Conservation (phyloP, 2,329 filamentous ascomycete genomes). For the Penicillium polonicum region DNA sequence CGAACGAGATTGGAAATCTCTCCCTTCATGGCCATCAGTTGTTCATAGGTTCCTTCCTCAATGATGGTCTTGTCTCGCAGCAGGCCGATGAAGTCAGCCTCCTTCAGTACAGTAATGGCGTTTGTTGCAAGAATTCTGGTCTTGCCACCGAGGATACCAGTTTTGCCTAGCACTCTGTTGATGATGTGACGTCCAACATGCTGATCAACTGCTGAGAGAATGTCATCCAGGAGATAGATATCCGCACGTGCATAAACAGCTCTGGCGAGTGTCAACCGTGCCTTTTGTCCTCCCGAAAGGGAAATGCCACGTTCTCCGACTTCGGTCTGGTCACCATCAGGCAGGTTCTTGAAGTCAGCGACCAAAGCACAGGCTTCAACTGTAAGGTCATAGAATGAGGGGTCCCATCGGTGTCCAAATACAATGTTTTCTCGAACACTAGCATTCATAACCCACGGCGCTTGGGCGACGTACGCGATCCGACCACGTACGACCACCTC, state of each 20-base stretch:
- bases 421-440: slow-evolving; percentile 96
- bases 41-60: slow-evolving; percentile 85
- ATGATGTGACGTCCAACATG: slow-evolving; percentile 95
- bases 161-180: slow-evolving; percentile 84
- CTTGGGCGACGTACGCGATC: slow-evolving; percentile 88
- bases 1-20: slow-evolving; percentile 81
- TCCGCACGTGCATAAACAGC: slow-evolving; percentile 97
- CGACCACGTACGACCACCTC: slow-evolving; percentile 78
- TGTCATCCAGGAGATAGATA: slow-evolving; percentile 90
- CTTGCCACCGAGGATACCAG: slow-evolving; percentile 78
- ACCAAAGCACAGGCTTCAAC: slow-evolving; percentile 85
- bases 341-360: slow-evolving; percentile 88
- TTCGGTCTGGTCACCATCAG: slow-evolving; percentile 93
- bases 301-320: slow-evolving; percentile 97
- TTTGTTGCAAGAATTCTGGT: slow-evolving; percentile 94
- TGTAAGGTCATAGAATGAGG: slow-evolving; percentile 90
- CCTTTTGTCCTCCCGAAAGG: slow-evolving; percentile 92
- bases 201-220: slow-evolving; percentile 94
- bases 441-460: slow-evolving; percentile 96
- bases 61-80: slow-evolving; percentile 78
- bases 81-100: slow-evolving; percentile 85
- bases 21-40: slow-evolving; percentile 91
- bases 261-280: slow-evolving; percentile 83
- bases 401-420: slow-evolving; percentile 92
- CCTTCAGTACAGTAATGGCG: slow-evolving; percentile 83